Evolutionary conservation across 1,284 basidiomycete genomes (phyloP), one percentile per base, ranked within the genome.

Genomic region (Ceratobasidium sp.): DNA sequence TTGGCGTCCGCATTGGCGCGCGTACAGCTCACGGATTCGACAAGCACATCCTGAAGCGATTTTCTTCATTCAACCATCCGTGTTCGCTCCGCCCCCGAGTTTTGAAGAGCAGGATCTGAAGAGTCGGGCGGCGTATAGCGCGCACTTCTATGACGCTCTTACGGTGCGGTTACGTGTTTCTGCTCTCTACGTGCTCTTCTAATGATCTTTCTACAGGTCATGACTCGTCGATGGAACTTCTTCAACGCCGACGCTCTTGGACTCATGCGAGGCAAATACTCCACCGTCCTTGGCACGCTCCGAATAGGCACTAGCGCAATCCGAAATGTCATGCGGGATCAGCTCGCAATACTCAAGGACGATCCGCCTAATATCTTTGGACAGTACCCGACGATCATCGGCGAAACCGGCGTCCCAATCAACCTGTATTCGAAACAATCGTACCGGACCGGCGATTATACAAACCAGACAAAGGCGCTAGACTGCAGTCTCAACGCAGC

Each of bases 221-320:
- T 95, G 40, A 95, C 94, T 46, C 89, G 94, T 44, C 95, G 96
- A 82, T 97, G 95, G 97, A 94, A 97, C 84, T 96, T 94, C 95
- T 96, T 97, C 89, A 99, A 99, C 83, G 97, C 96, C 0, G 97
- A 99, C 61, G 95, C 97, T 0, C 87, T 99, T 0, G 97, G 97
- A 0, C 85, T 99, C 9, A 85, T 99, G 56, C 88, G 97, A 60
- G 95, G 95, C 23, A 95, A 95, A 83, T 99, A 99, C 82, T 84
- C 85, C 69, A 85, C 85, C 9, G 82, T 89, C 10, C 82, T 88
- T 12, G 86, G 88, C 78, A 88, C 88, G 7, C 82, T 90, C 70
- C 86, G 86, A 82, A 87, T 99, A 58, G 97, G 97, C 44, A 92
- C 95, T 82, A 80, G 85, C 0, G 93, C 93, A 0, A 98, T 99